These are phyloP conservation scores for Aspergillus bridgeri DNA, from an alignment of 495 filamentous ascomycete genomes.

Conservation along the genomic window DNA sequence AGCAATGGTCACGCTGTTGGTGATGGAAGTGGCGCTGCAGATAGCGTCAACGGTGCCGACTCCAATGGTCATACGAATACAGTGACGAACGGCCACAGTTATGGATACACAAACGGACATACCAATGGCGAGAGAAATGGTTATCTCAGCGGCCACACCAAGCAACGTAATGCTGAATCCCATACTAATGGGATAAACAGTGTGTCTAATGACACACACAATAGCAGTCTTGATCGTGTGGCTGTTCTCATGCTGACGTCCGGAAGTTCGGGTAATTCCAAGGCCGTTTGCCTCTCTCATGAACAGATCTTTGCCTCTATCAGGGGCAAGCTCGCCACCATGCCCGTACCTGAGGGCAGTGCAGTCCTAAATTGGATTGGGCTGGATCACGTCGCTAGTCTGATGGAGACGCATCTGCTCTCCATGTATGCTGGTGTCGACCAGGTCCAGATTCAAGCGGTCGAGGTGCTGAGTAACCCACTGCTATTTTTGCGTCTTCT, in stretches of 20 bases:
- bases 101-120: too few relatives aligned
- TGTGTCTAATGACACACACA: background rate
- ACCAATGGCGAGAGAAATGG: too few relatives aligned
- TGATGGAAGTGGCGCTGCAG: too few relatives aligned
- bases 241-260: slow-evolving; percentile 4
- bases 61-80: too few relatives aligned
- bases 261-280: background rate
- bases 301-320: background rate
- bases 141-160: too few relatives aligned
- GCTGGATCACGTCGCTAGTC: slow-evolving; percentile 51
- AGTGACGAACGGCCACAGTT: too few relatives aligned
- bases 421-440: slow-evolving; percentile 33
- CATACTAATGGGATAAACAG: too few relatives aligned
- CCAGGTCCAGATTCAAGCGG: slow-evolving; percentile 1
- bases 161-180: too few relatives aligned
- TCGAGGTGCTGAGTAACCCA: background rate
- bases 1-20: too few relatives aligned
- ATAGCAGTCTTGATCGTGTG: background rate
- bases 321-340: background rate
- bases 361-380: slow-evolving; percentile 47
- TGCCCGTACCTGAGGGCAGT: background rate
- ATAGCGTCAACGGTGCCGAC: too few relatives aligned
- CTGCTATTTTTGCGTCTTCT: background rate
- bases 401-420: slow-evolving; percentile 47
- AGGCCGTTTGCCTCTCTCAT: background rate